Conservation (phyloP, 352 stramenopile species). For the Thraustochytrium striatum region DNA sequence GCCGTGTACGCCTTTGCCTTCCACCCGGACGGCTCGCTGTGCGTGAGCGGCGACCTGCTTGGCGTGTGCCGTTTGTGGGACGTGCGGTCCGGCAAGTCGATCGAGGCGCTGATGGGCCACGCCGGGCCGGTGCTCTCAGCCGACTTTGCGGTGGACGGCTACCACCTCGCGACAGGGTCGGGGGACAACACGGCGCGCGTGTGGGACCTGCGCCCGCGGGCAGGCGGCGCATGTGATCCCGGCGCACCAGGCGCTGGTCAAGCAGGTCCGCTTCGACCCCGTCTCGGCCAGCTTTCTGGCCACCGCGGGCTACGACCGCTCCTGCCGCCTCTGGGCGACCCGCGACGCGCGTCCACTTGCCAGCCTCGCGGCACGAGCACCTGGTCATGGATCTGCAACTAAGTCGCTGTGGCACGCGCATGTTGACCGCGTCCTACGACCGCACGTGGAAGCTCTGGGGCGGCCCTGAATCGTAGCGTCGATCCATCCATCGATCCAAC, state of each 20-base stretch:
- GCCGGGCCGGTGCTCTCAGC: slow-evolving; percentile 87
- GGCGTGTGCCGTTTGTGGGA: slow-evolving; percentile 91
- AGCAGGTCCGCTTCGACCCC: slow-evolving; percentile 77
- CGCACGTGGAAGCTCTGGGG: slow-evolving; percentile 43
- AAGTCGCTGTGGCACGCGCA: not conserved
- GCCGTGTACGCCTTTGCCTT: slow-evolving; percentile 91
- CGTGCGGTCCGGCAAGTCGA: slow-evolving; percentile 85
- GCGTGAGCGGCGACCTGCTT: slow-evolving; percentile 86
- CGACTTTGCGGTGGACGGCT: slow-evolving; percentile 87
- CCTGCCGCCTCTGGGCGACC: slow-evolving; percentile 86
- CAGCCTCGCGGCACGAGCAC: slow-evolving; percentile 2
- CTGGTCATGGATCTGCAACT: slow-evolving; percentile 8
- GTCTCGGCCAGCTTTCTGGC: slow-evolving; percentile 73
- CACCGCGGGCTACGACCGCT: slow-evolving; percentile 88
- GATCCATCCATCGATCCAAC: too few species aligned
- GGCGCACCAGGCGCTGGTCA: slow-evolving; percentile 89
- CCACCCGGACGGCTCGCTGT: slow-evolving; percentile 87
- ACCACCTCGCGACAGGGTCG: slow-evolving; percentile 84
- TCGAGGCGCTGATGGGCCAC: slow-evolving; percentile 81
- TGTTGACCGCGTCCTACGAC: slow-evolving; percentile 34
- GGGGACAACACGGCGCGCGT: slow-evolving; percentile 91
- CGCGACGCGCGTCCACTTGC: not conserved
- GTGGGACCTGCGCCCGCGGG: slow-evolving; percentile 88
- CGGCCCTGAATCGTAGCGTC: too few species aligned
- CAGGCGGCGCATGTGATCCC: slow-evolving; percentile 84